Evolutionary conservation across 108 stramenopile species (phyloP).

Genomic region (Fragilariopsis cylindrus): DNA sequence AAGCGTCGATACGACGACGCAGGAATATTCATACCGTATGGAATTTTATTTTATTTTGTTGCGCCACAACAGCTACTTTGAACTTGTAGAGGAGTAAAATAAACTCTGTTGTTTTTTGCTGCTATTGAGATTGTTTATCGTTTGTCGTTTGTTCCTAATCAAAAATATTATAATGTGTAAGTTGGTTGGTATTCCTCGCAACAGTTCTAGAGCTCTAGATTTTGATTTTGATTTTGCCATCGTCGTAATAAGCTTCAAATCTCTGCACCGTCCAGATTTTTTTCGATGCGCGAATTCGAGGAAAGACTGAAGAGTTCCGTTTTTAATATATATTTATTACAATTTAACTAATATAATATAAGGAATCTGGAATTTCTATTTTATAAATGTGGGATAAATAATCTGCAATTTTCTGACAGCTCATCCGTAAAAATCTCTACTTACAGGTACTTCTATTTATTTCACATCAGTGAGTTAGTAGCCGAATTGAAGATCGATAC

Average conservation of each 20-base stretch:
- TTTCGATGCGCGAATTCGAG: too few relatives aligned
- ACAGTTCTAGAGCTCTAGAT: neutral
- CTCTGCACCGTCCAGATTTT: too few relatives aligned
- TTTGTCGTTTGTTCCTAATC: neutral
- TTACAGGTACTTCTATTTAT: neutral
- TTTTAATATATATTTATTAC: too few relatives aligned
- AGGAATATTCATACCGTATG: neutral
- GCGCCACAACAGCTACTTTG: neutral
- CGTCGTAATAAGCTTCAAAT: too few relatives aligned
- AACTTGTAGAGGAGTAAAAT: neutral
- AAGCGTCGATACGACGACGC: neutral
- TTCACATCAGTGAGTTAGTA: too few relatives aligned
- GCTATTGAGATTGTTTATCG: neutral
- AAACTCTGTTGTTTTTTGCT: neutral
- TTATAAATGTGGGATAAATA: neutral
- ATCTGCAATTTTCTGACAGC: neutral
- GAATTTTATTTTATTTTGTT: too few relatives aligned
- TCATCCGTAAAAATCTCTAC: neutral
- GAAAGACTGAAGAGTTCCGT: too few relatives aligned
- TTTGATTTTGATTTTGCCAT: too few relatives aligned
- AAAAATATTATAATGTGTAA: neutral
- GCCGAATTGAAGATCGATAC: too few relatives aligned
- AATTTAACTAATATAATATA: too few relatives aligned
- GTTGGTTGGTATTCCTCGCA: neutral
- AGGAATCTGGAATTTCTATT: too few relatives aligned